phyloP scores from a whole-genome alignment of 768 basidiomycete species.

The Dentipellis fragilis region DNA sequence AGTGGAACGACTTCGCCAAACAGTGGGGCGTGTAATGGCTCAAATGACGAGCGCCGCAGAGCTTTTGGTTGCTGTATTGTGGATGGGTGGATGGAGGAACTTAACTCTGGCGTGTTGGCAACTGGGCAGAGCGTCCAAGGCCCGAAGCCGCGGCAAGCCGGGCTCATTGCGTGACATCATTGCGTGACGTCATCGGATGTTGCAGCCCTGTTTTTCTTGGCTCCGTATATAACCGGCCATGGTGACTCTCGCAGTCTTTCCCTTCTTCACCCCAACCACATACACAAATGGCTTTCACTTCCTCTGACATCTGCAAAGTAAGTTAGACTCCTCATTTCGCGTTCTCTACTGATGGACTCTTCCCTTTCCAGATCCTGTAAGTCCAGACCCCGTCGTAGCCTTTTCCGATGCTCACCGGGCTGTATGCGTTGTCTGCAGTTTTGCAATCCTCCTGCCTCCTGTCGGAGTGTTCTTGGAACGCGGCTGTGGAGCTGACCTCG shows the following conservation, averaged over 20 bases:
- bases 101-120: too few species aligned
- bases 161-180: not conserved
- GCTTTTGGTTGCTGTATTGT: too few species aligned
- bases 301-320: constrained; percentile 75
- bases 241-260: constrained; percentile 1
- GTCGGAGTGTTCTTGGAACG: constrained; percentile 84
- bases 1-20: too few species aligned
- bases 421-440: constrained; percentile 21
- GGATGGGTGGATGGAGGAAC: too few species aligned
- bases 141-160: not conserved
- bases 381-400: not conserved
- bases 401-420: not conserved
- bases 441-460: constrained; percentile 71
- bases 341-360: not conserved
- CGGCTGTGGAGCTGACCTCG: constrained; percentile 71
- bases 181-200: not conserved
- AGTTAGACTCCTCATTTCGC: constrained; percentile 11
- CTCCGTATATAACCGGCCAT: not conserved
- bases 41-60: too few species aligned
- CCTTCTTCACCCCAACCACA: constrained; percentile 5
- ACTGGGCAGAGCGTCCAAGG: too few species aligned
- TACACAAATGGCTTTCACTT: constrained; percentile 54
- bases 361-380: constrained; percentile 34
- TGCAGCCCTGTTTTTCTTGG: too few species aligned
- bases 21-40: too few species aligned